Base-by-base conservation (phyloP, 106 monocot species). In the Alisma plantagoaquatica region DNA sequence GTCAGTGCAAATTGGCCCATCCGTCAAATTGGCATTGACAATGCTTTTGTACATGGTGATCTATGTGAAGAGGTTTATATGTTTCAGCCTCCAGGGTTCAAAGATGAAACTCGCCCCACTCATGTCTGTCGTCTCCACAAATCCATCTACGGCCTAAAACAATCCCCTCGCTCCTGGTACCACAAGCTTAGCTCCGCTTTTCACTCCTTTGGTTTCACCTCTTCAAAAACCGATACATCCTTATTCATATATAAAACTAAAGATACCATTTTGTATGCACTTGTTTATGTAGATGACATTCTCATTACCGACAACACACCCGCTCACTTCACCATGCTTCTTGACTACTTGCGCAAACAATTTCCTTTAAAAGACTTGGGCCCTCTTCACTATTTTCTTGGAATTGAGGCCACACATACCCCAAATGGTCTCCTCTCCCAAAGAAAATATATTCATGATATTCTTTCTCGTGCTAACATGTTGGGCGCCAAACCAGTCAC, bases 11-110 rank as follows among this genome's bases (percentile, higher is more conserved):
- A 21, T 4, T 51, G 51, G 51, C 27, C 9, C 0, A 55, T 55
- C 11, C 54, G 19, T 6, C 54, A 55, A 55, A 3, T 15, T 10
- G 27, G 29, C 30, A 31, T 55, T 10, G 7, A 0, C 4, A 55
- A 55, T 55, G 30, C 54, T 4, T 55, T 55, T 28, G 30, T 55
- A 5, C 35, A 1, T 55, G 54, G 54, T 11, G 10, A 55, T 55
- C 11, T 55, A 16, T 8, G 29, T 4, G 23, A 51, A 28, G 10
- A 11, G 29, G n/a, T 16, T 28, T 31, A 15, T 7, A 55, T 55
- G 54, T 15, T 18, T 29, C 54, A 55, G 19, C 54, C 54, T 8
- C 0, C 27, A 1, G 31, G 54, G 3, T 55, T 31, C n/a, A 55
- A 17, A 3, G 51, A 51, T 51, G 25, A 3, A 2, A 17, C 18